Base-by-base conservation (phyloP, 305 asterid species). In the Fraxinus angustifolia region DNA sequence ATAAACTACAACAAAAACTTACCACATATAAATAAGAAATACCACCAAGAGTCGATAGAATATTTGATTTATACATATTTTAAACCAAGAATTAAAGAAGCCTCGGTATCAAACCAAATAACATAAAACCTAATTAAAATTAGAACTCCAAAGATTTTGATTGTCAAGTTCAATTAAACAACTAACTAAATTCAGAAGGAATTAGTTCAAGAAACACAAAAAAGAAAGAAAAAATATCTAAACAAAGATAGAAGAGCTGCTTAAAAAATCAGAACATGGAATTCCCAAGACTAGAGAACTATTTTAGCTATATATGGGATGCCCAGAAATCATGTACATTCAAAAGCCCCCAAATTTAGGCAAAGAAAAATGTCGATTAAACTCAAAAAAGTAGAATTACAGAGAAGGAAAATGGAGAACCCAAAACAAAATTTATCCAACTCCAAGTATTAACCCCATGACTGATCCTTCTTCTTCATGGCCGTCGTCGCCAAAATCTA, bases 181-280 rank as follows among this genome's bases (percentile, higher is more conserved):
- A 45, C 21, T 11, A n/a, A 60, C 73, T 62, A 79, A 45, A 88
- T 88, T 87, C 85, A 78, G 17, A 38, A 48, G 73, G 78, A 62
- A 21, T 79, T 48, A 79, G 73, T 79, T 75, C 82, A 62, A 79
- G 75, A 81, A 68, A 14, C 78, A 26, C 23, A 34, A 12, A 83
- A 35, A 3, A 17, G 3, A n/a, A 65, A 17, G 58, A 34, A 80
- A 40, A 1, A 76, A 7, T 33, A 17, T 82, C 45, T 17, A 35
- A 73, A 14, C 2, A 53, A 8, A 23, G 34, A 33, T 62, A 62
- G n/a, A 62, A 21, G 19, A 76, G 75, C 76, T 84, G 84, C 89
- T 88, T 53, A 75, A 81, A 78, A 84, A 68, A 50, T 67, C 81
- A 80, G 81, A 75, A 53, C 23, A 7, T 23, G 31, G 56, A 35